phyloP scores from a whole-genome alignment of 2,329 filamentous ascomycete genomes.

The Davidsoniella australis region DNA sequence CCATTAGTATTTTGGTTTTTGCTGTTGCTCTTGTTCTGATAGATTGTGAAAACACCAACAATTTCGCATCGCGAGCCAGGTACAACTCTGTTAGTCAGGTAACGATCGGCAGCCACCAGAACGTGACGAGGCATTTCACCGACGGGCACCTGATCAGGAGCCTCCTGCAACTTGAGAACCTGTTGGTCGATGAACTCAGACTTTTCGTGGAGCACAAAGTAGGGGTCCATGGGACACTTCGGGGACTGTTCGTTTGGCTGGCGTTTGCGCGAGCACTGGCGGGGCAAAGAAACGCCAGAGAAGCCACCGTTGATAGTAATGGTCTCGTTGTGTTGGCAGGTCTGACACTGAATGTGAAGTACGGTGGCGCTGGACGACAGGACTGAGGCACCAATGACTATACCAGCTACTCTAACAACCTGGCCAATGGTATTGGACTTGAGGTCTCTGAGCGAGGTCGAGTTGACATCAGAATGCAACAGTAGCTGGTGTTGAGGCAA shows the following conservation, averaged over 20 bases:
- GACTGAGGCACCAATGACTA: slow-evolving; percentile 92
- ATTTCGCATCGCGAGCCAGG: slow-evolving; percentile 88
- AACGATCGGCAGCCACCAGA: slow-evolving; percentile 87
- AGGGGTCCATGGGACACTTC: slow-evolving; percentile 82
- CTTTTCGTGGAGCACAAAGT: slow-evolving; percentile 88
- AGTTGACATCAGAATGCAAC: slow-evolving; percentile 76
- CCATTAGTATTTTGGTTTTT: slow-evolving; percentile 58
- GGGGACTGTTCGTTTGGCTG: slow-evolving; percentile 49
- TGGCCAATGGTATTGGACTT: slow-evolving; percentile 85
- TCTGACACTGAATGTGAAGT: slow-evolving; percentile 74
- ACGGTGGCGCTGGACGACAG: slow-evolving; percentile 89
- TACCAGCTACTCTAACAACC: slow-evolving; percentile 91
- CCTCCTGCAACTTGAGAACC: slow-evolving; percentile 93
- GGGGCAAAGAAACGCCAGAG: slow-evolving; percentile 66
- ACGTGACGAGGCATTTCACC: slow-evolving; percentile 92
- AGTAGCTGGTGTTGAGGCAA: slow-evolving; percentile 89
- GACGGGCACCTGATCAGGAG: slow-evolving; percentile 90
- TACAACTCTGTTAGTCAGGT: slow-evolving; percentile 87
- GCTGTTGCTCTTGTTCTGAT: slow-evolving; percentile 65
- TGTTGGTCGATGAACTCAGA: slow-evolving; percentile 95
- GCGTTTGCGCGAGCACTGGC: slow-evolving; percentile 51
- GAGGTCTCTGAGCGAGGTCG: slow-evolving; percentile 84
- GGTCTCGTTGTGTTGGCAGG: slow-evolving; percentile 55
- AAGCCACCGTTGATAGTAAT: slow-evolving; percentile 72
- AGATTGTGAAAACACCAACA: slow-evolving; percentile 96